Evolutionary conservation across 768 basidiomycete genomes (phyloP).

Genomic region (Thelephora ganbajun): DNA sequence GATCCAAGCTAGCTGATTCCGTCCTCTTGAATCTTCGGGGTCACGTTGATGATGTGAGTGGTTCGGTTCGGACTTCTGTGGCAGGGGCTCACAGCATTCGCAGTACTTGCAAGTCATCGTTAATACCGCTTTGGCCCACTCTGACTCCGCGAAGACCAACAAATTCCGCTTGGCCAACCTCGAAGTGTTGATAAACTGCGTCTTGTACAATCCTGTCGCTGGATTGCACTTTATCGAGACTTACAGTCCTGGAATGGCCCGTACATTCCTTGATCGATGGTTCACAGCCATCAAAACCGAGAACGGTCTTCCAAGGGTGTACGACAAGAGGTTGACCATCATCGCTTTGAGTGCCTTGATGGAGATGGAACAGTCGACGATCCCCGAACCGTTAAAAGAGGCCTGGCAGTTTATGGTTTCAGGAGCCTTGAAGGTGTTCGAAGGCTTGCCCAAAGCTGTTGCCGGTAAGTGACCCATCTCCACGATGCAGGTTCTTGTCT

Average conservation of each 20-base stretch:
- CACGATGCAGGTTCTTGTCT: background rate
- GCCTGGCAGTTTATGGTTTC: constrained; percentile 69
- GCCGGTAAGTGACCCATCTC: constrained; percentile 32
- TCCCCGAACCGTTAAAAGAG: constrained; percentile 47
- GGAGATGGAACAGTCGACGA: constrained; percentile 43
- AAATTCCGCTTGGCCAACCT: constrained; percentile 65
- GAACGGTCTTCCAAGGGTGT: constrained; percentile 61
- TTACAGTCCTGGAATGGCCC: constrained; percentile 41
- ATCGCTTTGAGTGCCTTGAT: constrained; percentile 64
- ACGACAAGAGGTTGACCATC: constrained; percentile 80
- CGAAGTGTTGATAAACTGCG: constrained; percentile 68
- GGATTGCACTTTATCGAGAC: constrained; percentile 64
- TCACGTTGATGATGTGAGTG: constrained; percentile 59
- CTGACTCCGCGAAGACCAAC: constrained; percentile 49
- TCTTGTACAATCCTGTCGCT: constrained; percentile 73
- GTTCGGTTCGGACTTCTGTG: background rate
- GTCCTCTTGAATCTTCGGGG: constrained; percentile 71
- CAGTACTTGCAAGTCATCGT: constrained; percentile 58
- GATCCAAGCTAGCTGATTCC: constrained; percentile 75
- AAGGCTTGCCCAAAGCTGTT: constrained; percentile 64
- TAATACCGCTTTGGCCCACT: constrained; percentile 38
- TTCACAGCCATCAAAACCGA: constrained; percentile 54
- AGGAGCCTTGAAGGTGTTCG: constrained; percentile 61
- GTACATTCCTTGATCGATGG: constrained; percentile 77
- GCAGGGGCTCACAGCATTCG: constrained; percentile 2